Base-by-base conservation (phyloP, 805 yeast species). In the Lipomyces orientalis region DNA sequence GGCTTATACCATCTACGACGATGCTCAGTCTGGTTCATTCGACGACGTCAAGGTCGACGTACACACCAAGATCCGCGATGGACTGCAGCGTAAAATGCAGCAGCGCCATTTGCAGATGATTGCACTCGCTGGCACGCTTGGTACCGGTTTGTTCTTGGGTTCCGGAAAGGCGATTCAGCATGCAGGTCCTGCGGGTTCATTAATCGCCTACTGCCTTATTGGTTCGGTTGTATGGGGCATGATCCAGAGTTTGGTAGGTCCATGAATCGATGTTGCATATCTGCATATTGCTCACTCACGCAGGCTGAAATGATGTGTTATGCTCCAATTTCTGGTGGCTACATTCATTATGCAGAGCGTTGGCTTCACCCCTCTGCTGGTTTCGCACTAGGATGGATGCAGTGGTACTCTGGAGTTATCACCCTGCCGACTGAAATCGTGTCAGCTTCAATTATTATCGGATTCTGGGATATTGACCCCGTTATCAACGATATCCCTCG, bases 41-140 rank as follows among this genome's bases (percentile, higher is more conserved):
- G 58, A 29, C 10, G 70, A 64, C 34, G 52, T 60, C 59, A 66
- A 63, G 43, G 60, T 66, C 56, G 70, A 66, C 51, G 62, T 66
- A 39, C 58, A 66, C 58, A 64, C 67, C 37, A 63, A 66, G 19
- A 35, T 63, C 43, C 29, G n/a, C 22, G 70, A 66, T 60, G 70
- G 70, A 4, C 34, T 66, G 22, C 70, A 66, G 54, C 78, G 94
- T 58, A 82, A 82, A 35, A 80, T 90, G 64, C 79, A 82, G 68
- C 86, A 87, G 62, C 81, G 97, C 66, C 97, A 92, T 79, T 87
- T 91, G 33, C 92, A 90, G 74, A 81, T 91, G 62, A 87, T 91
- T 68, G 90, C 91, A 12, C 88, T 91, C 31, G 92, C 94, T 22
- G 95, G 94, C 62, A 88, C 91, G 52, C 89, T 90, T 71, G 96